phyloP scores from a whole-genome alignment of 306 rosid species.

The Ormosia semicastrata region DNA sequence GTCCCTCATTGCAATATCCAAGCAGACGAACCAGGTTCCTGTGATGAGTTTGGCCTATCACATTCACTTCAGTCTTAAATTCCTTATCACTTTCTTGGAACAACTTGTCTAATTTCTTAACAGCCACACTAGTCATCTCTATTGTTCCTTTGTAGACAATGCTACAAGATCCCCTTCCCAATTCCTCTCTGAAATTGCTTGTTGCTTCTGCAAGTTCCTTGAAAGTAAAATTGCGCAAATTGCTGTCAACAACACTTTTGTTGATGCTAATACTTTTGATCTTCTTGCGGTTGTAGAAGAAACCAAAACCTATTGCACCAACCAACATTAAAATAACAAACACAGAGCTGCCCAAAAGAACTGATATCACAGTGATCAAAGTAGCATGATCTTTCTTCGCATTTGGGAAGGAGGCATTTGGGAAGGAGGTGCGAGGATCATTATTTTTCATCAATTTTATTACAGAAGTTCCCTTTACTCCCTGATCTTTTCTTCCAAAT shows the following conservation, averaged over 20 bases:
- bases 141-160: slow-evolving; percentile 36
- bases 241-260: not conserved
- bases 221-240: slow-evolving; percentile 19
- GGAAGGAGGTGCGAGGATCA: not conserved
- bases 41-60: slow-evolving; percentile 14
- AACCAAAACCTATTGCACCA: not conserved
- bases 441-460: slow-evolving; percentile 37
- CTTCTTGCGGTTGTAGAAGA: not conserved
- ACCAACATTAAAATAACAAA: slow-evolving; percentile 19
- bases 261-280: not conserved
- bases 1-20: slow-evolving; percentile 21
- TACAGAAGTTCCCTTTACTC: not conserved
- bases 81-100: not conserved
- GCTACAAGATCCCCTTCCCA: slow-evolving; percentile 33
- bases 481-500: slow-evolving; percentile 6
- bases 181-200: slow-evolving; percentile 26
- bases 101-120: slow-evolving; percentile 5
- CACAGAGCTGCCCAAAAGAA: slow-evolving; percentile 31
- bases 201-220: slow-evolving; percentile 35
- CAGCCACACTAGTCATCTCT: slow-evolving; percentile 20
- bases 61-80: slow-evolving; percentile 11
- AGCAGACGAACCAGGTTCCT: slow-evolving; percentile 11
- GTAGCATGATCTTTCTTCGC: not conserved
- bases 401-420: not conserved
- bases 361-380: slow-evolving; percentile 17